Conservation (phyloP, 257 asterid genomes). For the Rauvolfia tetraphylla region DNA sequence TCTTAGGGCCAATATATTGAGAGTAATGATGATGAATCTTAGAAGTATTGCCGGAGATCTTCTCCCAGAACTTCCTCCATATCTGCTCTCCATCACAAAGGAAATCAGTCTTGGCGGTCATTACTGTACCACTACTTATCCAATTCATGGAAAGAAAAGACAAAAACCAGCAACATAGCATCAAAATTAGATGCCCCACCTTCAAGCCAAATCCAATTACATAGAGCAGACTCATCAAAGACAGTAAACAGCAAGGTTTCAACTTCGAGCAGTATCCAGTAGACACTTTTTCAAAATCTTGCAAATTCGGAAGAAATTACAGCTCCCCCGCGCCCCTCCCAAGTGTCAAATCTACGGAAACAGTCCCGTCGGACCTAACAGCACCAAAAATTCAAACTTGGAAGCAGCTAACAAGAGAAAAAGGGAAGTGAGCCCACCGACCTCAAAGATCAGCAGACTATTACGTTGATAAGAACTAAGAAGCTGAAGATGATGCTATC, state of each 20-base stretch:
- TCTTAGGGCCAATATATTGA: constrained; percentile 46
- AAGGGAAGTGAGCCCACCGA: constrained; percentile 15
- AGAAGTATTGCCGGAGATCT: constrained; percentile 39
- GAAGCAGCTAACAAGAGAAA: constrained; percentile 14
- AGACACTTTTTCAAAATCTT: constrained; percentile 15
- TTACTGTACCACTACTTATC: constrained; percentile 60
- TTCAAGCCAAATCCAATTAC: constrained; percentile 77
- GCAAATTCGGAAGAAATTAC: constrained; percentile 12
- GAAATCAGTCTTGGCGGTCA: constrained; percentile 59
- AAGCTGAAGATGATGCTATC: constrained; percentile 30
- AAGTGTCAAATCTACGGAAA: constrained; percentile 22
- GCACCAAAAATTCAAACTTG: constrained; percentile 24
- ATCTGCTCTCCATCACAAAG: constrained; percentile 52
- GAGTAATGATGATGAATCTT: constrained; percentile 56
- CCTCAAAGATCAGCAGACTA: constrained; percentile 20
- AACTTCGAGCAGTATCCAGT: constrained; percentile 20
- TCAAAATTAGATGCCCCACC: constrained; percentile 66
- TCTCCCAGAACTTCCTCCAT: constrained; percentile 62
- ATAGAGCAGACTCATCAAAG: constrained; percentile 74
- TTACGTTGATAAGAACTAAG: constrained; percentile 7
- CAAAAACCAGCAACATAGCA: constrained; percentile 70
- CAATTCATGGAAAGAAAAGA: constrained; percentile 65
- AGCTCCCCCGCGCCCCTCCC: constrained; percentile 10
- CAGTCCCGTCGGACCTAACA: constrained; percentile 13
- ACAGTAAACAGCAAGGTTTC: constrained; percentile 18